Percentiles rank a stretch among this genome's conserved stretches.
Evolutionary conservation across 1,139 yeast genomes (phyloP).

Genomic region (Candida labiduridarum): DNA sequence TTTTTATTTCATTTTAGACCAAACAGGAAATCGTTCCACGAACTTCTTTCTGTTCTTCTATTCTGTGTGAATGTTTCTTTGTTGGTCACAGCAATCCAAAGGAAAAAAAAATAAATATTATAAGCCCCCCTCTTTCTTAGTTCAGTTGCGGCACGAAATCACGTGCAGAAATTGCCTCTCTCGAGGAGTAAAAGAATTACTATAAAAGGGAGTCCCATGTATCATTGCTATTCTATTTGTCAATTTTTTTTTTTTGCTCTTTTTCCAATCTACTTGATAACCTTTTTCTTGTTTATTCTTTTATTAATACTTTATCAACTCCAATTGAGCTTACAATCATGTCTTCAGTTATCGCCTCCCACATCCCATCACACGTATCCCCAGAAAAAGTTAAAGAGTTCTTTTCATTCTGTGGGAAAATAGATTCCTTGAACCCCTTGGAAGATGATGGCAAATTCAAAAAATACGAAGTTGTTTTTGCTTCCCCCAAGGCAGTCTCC

Average conservation of each 20-base stretch:
- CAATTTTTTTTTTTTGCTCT: background rate
- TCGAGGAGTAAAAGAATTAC: background rate
- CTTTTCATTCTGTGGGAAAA: constrained; percentile 78
- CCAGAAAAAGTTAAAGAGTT: constrained; percentile 64
- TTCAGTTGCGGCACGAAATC: background rate
- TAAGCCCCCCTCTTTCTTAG: background rate
- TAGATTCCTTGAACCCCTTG: constrained; percentile 24
- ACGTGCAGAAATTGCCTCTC: background rate
- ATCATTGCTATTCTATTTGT: background rate
- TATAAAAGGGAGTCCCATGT: background rate
- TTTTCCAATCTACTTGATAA: background rate
- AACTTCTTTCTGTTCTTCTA: background rate
- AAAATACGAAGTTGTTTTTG: constrained; percentile 55
- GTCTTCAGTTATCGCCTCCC: constrained; percentile 57
- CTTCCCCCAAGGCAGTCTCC: constrained; percentile 60
- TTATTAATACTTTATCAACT: no score
- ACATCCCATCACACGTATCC: constrained; percentile 57
- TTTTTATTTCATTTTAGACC: no score
- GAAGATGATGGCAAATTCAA: constrained; percentile 25
- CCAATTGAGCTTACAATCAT: constrained; percentile 21
- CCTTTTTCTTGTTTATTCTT: background rate
- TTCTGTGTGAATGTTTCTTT: background rate
- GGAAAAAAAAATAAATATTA: background rate
- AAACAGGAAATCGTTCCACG: background rate
- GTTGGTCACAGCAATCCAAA: background rate